Evolutionary conservation across 345 rosid genomes (phyloP), one percentile per base, ranked within the genome.

Genomic region (Eucalyptus erythrocorys): DNA sequence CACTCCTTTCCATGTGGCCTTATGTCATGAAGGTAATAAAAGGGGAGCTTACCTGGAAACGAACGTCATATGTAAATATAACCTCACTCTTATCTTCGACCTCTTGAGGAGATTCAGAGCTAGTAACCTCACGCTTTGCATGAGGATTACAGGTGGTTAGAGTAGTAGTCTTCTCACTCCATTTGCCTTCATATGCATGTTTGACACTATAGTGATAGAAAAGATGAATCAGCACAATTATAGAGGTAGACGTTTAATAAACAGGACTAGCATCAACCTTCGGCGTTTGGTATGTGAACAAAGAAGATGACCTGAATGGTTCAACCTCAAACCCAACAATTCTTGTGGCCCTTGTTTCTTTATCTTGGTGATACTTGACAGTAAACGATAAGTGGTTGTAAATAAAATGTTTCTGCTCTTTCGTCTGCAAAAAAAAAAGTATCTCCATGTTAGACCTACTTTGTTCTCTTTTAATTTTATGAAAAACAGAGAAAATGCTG

Each of bases 261-360:
- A 55, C 61, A 48, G 89, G 16, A 87, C 82, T 21, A 21, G 82
- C 27, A 40, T 40, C 82, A 40, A 22, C 47, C 45, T 76, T 76
- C 27, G 1, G 14, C 13, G 2, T 76, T 40, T 37, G 47, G 47
- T 21, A 37, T 76, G 82, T 76, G 82, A 76, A 21, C 27, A 40
- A 3, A 40, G 24, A 76, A 45, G 10, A 34, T 42, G 43, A 97
- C 98, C 99, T 97, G 98, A 90, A 96, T 59, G 99, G 99, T 90
- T 93, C 93, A 92, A 96, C 98, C 89, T 97, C 99, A 93, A 97
- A 97, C 12, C 99, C 99, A 4, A 97, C 98, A 85, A 97, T 96
- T 89, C 98, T 94, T 26, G 98, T 92, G 22, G 95, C 86, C 88
- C 96, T 96, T 6, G 94, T 90, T 89, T 79, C 91, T 68, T 87